These are phyloP conservation scores for Comarum palustre DNA, from an alignment of 306 rosid genomes.

Conservation along the genomic window DNA sequence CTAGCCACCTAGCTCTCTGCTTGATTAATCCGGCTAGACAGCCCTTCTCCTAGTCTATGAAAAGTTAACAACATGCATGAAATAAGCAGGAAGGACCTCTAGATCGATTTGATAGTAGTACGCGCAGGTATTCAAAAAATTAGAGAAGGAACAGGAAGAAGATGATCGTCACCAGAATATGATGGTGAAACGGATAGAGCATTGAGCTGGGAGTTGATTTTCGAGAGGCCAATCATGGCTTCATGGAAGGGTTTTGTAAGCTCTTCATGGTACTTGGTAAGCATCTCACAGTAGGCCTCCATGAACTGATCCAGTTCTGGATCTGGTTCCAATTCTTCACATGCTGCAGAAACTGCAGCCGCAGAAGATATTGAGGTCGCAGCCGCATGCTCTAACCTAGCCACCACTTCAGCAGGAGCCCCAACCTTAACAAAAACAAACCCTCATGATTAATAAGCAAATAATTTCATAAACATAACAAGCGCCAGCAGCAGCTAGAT, in stretches of 20 bases:
- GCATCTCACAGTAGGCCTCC: conserved; percentile 60
- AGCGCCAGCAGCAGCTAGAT: neutral
- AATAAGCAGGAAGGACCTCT: neutral
- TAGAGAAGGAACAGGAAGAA: neutral
- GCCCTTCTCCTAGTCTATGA: neutral
- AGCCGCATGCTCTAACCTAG: conserved; percentile 36
- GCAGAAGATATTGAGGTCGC: neutral
- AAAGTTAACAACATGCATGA: neutral
- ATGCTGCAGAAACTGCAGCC: neutral
- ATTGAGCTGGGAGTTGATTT: conserved; percentile 37
- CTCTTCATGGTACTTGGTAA: conserved; percentile 47
- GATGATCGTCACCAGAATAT: conserved; percentile 25
- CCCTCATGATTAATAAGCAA: neutral
- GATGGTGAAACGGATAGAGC: conserved; percentile 31
- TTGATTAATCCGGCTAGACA: neutral
- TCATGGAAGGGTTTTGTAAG: conserved; percentile 45
- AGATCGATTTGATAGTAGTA: neutral
- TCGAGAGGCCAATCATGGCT: conserved; percentile 47
- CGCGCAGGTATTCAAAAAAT: neutral
- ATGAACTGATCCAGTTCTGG: conserved; percentile 52
- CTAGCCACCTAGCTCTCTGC: neutral
- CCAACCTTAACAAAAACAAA: conserved; percentile 30
- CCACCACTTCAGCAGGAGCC: conserved; percentile 43
- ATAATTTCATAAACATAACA: neutral
- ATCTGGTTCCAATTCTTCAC: conserved; percentile 11